Evolutionary conservation across 352 stramenopile species (phyloP), one percentile per base, ranked within the genome.

Genomic region (Pythium brassicae): DNA sequence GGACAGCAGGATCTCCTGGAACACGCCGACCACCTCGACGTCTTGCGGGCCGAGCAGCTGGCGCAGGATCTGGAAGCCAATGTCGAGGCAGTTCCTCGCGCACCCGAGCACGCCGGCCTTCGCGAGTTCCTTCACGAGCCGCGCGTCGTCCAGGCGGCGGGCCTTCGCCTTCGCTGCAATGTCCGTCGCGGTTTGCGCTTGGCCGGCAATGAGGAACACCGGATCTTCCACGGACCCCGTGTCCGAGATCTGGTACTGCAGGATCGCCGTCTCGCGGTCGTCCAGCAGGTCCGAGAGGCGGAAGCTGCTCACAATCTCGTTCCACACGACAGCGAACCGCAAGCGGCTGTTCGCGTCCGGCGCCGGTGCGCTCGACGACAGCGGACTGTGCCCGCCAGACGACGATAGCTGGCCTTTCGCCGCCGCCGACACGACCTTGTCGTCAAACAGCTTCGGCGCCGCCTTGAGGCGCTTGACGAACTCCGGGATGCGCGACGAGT

Each of bases 281-380:
- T 95, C 86, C 29, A 95, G 65, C 49, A 95, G 70, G 63, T 95
- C 86, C 1, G 83, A 92, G 46, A 95, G 58, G 22, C 86, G 83
- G 57, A 93, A 95, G 63, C 86, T 93, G 71, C 84, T 95, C 17
- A 95, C 74, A 58, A 93, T 91, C 50, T 94, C 86, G 45, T 95
- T 95, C 86, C 86, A 95, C 9, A 95, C 86, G 1, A 95, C 84
- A 2, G 82, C 83, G 53, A 95, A 95, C 15, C 86, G 83, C 50
- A 95, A 60, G 2, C 83, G 83, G 43, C 77, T 89, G 54, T 92
- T 92, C 17, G 81, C 83, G 55, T 91, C 78, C 11, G 79, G 78
- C 8, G 75, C 68, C 29, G 75, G 61, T n/a, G 64, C 72, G 27
- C 67, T 75, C 8, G 78, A 72, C 26, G 78, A 85, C 44, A 89